A percentile compares a stretch with the other conserved stretches of the same genome.
These are phyloP conservation scores for Pichia thaimueangensis DNA, from an alignment of 805 yeast species.

Conservation along the genomic window DNA sequence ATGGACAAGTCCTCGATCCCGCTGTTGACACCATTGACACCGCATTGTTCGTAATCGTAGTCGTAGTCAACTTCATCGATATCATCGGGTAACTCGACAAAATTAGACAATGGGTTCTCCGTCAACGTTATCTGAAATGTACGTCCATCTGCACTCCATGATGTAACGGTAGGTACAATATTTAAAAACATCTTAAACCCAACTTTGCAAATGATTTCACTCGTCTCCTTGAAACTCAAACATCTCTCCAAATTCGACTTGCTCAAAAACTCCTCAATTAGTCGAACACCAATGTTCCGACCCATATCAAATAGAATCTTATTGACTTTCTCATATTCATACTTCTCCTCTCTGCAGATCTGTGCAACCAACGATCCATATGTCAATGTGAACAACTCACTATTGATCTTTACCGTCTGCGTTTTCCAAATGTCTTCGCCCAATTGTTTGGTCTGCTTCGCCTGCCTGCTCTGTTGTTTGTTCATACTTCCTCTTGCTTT, in stretches of 20 bases:
- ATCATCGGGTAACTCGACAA: constrained; percentile 88
- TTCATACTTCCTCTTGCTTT: constrained; percentile 1
- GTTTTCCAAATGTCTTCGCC: constrained; percentile 94
- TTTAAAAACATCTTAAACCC: constrained; percentile 90
- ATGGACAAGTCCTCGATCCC: constrained; percentile 31
- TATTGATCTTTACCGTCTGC: constrained; percentile 79
- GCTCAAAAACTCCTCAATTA: constrained; percentile 90
- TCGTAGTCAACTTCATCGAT: constrained; percentile 7
- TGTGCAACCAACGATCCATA: constrained; percentile 94
- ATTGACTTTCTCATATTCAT: constrained; percentile 75
- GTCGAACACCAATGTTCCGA: constrained; percentile 82
- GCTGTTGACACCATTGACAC: constrained; percentile 86
- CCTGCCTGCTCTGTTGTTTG: not conserved
- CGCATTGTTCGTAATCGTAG: too few species aligned
- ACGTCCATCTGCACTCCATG: constrained; percentile 73
- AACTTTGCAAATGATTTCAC: constrained; percentile 76
- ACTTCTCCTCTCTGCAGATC: constrained; percentile 73
- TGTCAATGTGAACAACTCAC: constrained; percentile 89
- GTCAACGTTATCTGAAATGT: constrained; percentile 64
- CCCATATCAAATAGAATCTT: constrained; percentile 88
- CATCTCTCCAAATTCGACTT: constrained; percentile 84
- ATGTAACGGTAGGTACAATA: constrained; percentile 57
- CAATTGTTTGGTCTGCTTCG: constrained; percentile 23
- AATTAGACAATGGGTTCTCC: constrained; percentile 91
- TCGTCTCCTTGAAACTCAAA: constrained; percentile 70